Conservation (phyloP, 1,284 basidiomycete genomes). For the Inonotus obliquus region DNA sequence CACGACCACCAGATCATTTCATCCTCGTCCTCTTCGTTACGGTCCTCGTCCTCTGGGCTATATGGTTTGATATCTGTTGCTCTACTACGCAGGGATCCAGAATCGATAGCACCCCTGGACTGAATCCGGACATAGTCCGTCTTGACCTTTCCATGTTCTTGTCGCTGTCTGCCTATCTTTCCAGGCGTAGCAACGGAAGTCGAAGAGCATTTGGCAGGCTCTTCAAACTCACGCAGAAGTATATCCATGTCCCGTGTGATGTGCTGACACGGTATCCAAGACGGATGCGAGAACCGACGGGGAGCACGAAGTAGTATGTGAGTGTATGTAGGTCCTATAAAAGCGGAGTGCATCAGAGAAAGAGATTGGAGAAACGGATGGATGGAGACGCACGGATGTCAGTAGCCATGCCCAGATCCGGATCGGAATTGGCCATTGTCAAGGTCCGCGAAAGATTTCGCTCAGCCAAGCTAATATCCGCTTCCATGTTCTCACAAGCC, state of each 20-base stretch:
- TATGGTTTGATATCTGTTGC: too few species aligned
- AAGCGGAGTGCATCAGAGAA: background rate
- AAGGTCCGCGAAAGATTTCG: slow-evolving; percentile 57
- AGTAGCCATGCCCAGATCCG: slow-evolving; percentile 49
- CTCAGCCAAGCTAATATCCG: slow-evolving; percentile 39
- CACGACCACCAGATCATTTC: slow-evolving; percentile 20
- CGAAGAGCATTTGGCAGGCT: too few species aligned
- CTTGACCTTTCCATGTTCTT: slow-evolving; percentile 27
- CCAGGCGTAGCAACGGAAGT: slow-evolving; percentile 7
- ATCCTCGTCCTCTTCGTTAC: slow-evolving; percentile 8
- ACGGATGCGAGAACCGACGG: slow-evolving; percentile 61
- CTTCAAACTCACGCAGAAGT: slow-evolving; percentile 34
- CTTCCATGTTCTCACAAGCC: background rate
- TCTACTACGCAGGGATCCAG: too few species aligned
- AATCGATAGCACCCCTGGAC: slow-evolving; percentile 9
- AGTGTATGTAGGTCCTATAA: slow-evolving; percentile 59
- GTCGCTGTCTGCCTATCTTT: too few species aligned
- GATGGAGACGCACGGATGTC: slow-evolving; percentile 48
- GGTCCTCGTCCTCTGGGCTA: too few species aligned
- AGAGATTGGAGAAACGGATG: background rate
- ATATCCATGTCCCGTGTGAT: slow-evolving; percentile 37
- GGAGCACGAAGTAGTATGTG: slow-evolving; percentile 69
- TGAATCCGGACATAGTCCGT: slow-evolving; percentile 61
- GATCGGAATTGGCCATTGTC: slow-evolving; percentile 51
- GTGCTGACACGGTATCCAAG: slow-evolving; percentile 71